Evolutionary conservation across 2,329 filamentous ascomycete species (phyloP).

Genomic region (Phialemonium atrogriseum): DNA sequence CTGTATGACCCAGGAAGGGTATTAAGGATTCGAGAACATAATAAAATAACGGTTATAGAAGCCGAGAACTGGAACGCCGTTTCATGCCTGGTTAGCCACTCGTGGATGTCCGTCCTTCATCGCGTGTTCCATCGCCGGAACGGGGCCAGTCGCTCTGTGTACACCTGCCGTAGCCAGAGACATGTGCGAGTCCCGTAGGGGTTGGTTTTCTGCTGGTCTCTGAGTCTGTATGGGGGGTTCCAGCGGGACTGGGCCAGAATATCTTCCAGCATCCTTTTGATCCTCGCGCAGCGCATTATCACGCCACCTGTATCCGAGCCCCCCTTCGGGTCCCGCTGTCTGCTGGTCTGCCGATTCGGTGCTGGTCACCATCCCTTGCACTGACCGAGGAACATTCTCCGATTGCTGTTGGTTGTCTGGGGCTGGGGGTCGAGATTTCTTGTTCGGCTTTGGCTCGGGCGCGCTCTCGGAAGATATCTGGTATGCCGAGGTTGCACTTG

Average conservation of each 20-base stretch:
- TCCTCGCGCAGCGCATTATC: not conserved
- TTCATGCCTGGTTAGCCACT: conserved; percentile 2
- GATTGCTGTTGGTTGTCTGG: conserved; percentile 1
- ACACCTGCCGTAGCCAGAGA: no score
- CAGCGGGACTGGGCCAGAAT: not conserved
- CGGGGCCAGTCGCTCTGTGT: no score
- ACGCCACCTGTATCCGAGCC: not conserved
- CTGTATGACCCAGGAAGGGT: no score
- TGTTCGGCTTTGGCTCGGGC: conserved; percentile 5
- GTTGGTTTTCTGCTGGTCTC: no score
- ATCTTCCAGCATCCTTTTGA: not conserved
- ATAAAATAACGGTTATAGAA: not conserved
- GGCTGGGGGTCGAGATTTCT: conserved; percentile 2
- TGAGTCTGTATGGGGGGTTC: not conserved
- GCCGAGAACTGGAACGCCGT: not conserved
- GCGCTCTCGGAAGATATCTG: conserved; percentile 3
- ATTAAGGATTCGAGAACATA: not conserved
- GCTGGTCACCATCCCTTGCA: not conserved
- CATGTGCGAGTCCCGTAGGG: no score
- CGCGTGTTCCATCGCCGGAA: not conserved
- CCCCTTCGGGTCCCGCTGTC: not conserved
- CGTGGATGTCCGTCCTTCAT: not conserved
- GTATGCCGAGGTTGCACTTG: conserved; percentile 3
- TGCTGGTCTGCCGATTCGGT: not conserved
- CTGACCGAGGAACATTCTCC: conserved; percentile 1